Conservation (phyloP, 164 flowering plant genomes). For the Nymphaea thermarum region DNA sequence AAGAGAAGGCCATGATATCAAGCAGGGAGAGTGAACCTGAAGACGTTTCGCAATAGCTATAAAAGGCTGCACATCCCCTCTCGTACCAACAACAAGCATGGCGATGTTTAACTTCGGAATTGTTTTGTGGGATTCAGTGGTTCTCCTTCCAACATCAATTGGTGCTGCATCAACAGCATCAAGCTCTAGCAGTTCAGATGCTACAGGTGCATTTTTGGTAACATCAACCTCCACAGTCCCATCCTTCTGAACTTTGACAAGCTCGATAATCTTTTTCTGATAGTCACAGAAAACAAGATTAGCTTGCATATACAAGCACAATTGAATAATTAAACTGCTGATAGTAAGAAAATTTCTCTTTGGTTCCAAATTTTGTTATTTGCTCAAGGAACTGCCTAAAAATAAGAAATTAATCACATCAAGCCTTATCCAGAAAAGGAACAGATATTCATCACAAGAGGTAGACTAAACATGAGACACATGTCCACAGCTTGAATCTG, state of each 20-base stretch:
- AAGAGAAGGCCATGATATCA: neutral
- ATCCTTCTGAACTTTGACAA: conserved; percentile 74
- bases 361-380: neutral
- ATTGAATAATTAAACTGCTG: neutral
- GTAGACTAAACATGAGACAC: too few relatives aligned
- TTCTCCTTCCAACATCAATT: conserved; percentile 15
- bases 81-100: conserved; percentile 86
- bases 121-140: conserved; percentile 23
- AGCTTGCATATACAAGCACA: neutral
- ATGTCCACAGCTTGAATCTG: too few relatives aligned
- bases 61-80: conserved; percentile 96
- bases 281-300: neutral
- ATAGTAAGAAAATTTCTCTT: neutral
- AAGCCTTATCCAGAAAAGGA: neutral
- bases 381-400: neutral
- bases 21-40: conserved; percentile 38
- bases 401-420: neutral
- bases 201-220: conserved; percentile 40
- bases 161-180: conserved; percentile 29
- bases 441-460: neutral
- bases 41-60: conserved; percentile 82
- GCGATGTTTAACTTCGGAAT: conserved; percentile 74
- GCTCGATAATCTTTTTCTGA: conserved; percentile 61
- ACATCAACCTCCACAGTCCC: conserved; percentile 86
- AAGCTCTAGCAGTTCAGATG: conserved; percentile 67